A percentile compares a stretch with the other conserved stretches of the same genome.
Conservation (phyloP, 106 monocot genomes). For the Iris macrosiphon region DNA sequence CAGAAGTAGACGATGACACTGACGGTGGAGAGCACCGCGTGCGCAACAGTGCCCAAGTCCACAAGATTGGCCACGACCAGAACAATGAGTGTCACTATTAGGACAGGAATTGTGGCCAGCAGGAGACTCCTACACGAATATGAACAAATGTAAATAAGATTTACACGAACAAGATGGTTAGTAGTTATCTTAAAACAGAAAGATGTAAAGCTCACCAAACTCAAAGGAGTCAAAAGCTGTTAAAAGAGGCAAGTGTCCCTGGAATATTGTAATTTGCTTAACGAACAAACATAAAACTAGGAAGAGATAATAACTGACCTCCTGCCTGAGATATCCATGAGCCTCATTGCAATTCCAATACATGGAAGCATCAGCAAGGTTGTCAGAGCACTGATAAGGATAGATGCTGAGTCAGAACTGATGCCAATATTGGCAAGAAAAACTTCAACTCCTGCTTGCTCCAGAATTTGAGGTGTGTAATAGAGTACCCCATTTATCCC, state of each 20-base stretch:
- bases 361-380: constrained; percentile 11
- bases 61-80: constrained; percentile 32
- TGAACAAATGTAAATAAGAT: no score
- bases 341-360: constrained; percentile 15
- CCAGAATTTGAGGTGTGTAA: constrained; percentile 18
- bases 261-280: no score
- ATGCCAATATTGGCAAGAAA: constrained; percentile 15
- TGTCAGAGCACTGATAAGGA: constrained; percentile 11
- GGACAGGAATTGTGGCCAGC: constrained; percentile 39
- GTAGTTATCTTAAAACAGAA: no score
- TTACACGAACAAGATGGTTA: no score
- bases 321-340: constrained; percentile 17
- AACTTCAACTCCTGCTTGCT: constrained; percentile 17
- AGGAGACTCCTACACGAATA: constrained; percentile 32
- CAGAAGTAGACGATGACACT: constrained; percentile 53
- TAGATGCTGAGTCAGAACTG: constrained; percentile 12
- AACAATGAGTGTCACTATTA: constrained; percentile 26
- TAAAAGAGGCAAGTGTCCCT: no score
- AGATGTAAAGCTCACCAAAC: no score
- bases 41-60: constrained; percentile 13
- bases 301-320: constrained; percentile 1
- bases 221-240: no score
- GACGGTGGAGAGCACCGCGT: constrained; percentile 38
- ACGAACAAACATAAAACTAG: no score
- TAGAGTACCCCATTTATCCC: constrained; percentile 20